Evolutionary conservation across 148 eudicot genomes (phyloP).

Genomic region (Chenopodium berlandieri): DNA sequence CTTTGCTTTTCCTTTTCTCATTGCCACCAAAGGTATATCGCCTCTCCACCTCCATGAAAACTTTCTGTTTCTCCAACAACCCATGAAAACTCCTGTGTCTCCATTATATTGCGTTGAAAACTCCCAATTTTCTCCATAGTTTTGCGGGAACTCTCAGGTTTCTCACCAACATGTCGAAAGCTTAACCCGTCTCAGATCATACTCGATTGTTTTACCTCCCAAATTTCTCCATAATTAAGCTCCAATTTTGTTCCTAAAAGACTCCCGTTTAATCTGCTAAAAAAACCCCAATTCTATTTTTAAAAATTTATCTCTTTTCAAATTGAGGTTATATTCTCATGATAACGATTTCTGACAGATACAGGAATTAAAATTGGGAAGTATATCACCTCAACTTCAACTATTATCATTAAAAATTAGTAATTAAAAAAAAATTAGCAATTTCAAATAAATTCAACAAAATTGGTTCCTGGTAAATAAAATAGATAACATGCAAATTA

Average conservation of each 20-base stretch:
- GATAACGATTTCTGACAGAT: no score
- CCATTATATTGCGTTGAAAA: conserved; percentile 35
- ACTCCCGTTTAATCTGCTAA: not conserved
- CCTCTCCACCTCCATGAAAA: conserved; percentile 50
- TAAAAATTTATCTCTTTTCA: not conserved
- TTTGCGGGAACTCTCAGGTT: conserved; percentile 2
- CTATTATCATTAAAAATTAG: no score
- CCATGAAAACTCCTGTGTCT: conserved; percentile 58
- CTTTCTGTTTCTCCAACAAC: conserved; percentile 66
- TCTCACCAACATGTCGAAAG: conserved; percentile 8
- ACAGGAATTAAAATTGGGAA: no score
- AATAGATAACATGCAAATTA: no score
- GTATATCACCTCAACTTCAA: no score
- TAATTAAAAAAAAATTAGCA: no score
- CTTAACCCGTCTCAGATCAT: conserved; percentile 5
- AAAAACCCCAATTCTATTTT: conserved; percentile 14
- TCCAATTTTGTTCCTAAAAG: conserved; percentile 11
- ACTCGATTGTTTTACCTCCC: conserved; percentile 23
- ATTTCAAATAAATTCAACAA: no score
- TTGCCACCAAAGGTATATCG: no score
- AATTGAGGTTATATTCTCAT: no score
- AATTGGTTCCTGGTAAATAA: no score
- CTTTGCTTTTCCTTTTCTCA: no score
- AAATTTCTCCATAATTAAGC: conserved; percentile 31
- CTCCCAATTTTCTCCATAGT: conserved; percentile 35